Percentiles rank a stretch among this genome's conserved stretches.
Conservation (phyloP, 2,329 filamentous ascomycete species). For the Microcera coccophila region DNA sequence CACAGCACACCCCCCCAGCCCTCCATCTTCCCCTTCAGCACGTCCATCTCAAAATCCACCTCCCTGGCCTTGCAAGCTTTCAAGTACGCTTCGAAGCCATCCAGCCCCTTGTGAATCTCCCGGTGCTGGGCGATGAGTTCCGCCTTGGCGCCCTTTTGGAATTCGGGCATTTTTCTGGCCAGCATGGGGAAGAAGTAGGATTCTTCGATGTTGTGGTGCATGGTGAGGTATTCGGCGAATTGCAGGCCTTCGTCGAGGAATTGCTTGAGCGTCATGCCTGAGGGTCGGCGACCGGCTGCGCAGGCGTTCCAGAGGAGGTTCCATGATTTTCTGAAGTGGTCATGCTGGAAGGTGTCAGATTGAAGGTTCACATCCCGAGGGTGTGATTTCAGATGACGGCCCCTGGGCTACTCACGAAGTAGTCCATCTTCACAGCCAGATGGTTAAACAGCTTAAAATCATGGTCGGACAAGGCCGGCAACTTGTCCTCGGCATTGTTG, state of each 20-base stretch:
- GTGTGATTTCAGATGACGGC: background rate
- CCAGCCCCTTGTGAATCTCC: conserved; percentile 73
- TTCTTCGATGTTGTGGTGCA: conserved; percentile 84
- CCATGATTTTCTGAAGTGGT: conserved; percentile 73
- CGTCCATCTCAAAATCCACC: conserved; percentile 51
- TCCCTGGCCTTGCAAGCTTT: conserved; percentile 59
- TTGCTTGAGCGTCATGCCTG: conserved; percentile 61
- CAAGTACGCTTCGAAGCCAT: conserved; percentile 63
- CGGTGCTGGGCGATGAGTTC: conserved; percentile 71
- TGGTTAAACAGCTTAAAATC: conserved; percentile 70
- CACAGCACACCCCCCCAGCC: conserved; percentile 74
- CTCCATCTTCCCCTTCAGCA: conserved; percentile 70
- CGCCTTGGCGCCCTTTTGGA: conserved; percentile 44
- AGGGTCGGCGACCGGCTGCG: conserved; percentile 53
- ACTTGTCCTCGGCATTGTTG: conserved; percentile 18
- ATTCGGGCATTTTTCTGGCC: conserved; percentile 74
- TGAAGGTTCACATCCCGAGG: background rate
- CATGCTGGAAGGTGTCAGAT: conserved; percentile 52
- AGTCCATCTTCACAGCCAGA: conserved; percentile 71
- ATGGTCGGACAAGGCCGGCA: conserved; percentile 60
- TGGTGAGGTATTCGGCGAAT: conserved; percentile 66
- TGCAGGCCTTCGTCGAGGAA: conserved; percentile 66
- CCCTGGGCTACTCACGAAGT: conserved; percentile 61
- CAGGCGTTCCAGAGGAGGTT: conserved; percentile 66
- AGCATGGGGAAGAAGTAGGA: conserved; percentile 74